Evolutionary conservation across 164 flowering plant genomes (phyloP).

Genomic region (Paratinospora sagittata): DNA sequence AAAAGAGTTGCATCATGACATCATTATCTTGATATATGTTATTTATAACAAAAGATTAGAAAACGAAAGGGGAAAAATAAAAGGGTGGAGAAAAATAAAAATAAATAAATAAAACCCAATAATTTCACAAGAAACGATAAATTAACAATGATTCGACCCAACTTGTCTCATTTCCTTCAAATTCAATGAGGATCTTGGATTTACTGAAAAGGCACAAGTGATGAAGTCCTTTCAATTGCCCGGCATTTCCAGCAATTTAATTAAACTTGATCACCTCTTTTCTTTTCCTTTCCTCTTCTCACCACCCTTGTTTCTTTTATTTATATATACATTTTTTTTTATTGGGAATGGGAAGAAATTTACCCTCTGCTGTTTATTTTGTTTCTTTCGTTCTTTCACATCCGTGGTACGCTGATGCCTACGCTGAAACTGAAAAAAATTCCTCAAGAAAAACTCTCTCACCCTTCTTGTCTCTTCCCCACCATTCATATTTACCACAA

Average conservation of each 20-base stretch:
- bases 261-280: neutral
- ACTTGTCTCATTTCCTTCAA: slow-evolving; percentile 4
- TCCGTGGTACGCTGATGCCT: neutral
- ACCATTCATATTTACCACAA: neutral
- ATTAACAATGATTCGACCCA: slow-evolving; percentile 12
- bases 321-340: neutral
- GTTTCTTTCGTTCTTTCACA: neutral
- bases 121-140: slow-evolving; percentile 17
- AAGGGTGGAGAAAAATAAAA: neutral
- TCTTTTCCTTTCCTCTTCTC: slow-evolving; percentile 37
- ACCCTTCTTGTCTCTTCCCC: neutral
- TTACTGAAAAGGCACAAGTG: slow-evolving; percentile 7
- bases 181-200: slow-evolving; percentile 14
- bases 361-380: neutral
- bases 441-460: neutral
- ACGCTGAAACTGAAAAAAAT: slow-evolving; percentile 9
- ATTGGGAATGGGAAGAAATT: slow-evolving; percentile 4
- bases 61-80: too few relatives aligned
- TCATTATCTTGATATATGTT: neutral
- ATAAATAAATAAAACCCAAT: slow-evolving; percentile 11
- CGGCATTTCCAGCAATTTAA: neutral
- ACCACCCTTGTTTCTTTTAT: slow-evolving; percentile 2
- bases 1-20: slow-evolving; percentile 10
- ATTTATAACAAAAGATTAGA: neutral
- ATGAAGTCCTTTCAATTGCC: slow-evolving; percentile 18